Percentiles rank a stretch among this genome's conserved stretches.
These are phyloP conservation scores for Elongisporangium undulatum DNA, from an alignment of 352 stramenopile species.

Conservation along the genomic window DNA sequence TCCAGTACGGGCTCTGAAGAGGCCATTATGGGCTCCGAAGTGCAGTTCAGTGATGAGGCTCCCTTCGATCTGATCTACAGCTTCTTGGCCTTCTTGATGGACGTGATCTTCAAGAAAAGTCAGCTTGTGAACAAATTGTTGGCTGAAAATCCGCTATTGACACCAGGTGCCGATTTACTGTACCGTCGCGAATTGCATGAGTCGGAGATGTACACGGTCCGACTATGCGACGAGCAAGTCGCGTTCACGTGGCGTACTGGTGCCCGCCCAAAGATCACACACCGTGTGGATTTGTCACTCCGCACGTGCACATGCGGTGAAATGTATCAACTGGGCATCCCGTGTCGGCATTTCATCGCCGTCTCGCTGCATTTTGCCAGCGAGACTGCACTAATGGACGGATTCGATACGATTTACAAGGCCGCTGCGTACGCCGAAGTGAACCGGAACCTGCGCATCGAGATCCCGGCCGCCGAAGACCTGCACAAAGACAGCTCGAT, in stretches of 20 bases:
- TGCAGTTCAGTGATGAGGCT: slow-evolving; percentile 61
- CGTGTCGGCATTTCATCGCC: slow-evolving; percentile 77
- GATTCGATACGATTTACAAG: slow-evolving; percentile 77
- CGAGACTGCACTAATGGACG: slow-evolving; percentile 47
- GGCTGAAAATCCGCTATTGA: slow-evolving; percentile 38
- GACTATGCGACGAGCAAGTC: slow-evolving; percentile 62
- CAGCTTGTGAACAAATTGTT: slow-evolving; percentile 56
- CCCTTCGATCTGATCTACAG: slow-evolving; percentile 80
- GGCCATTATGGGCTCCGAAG: slow-evolving; percentile 48
- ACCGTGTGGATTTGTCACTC: slow-evolving; percentile 52
- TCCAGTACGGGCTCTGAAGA: slow-evolving; percentile 54
- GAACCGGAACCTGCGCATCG: slow-evolving; percentile 61
- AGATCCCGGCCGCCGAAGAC: slow-evolving; percentile 69
- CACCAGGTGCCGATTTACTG: slow-evolving; percentile 51
- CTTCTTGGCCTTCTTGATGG: slow-evolving; percentile 79
- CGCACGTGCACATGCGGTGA: slow-evolving; percentile 61
- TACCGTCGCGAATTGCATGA: slow-evolving; percentile 62
- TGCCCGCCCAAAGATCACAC: slow-evolving; percentile 61
- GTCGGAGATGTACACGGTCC: slow-evolving; percentile 52
- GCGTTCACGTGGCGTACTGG: slow-evolving; percentile 69
- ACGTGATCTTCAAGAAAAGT: slow-evolving; percentile 67
- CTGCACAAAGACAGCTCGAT: slow-evolving; percentile 67
- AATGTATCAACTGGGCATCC: slow-evolving; percentile 71
- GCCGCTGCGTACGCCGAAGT: slow-evolving; percentile 46
- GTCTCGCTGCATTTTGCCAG: slow-evolving; percentile 56